Conservation (phyloP, 768 basidiomycete genomes). For the Collybia sordida region DNA sequence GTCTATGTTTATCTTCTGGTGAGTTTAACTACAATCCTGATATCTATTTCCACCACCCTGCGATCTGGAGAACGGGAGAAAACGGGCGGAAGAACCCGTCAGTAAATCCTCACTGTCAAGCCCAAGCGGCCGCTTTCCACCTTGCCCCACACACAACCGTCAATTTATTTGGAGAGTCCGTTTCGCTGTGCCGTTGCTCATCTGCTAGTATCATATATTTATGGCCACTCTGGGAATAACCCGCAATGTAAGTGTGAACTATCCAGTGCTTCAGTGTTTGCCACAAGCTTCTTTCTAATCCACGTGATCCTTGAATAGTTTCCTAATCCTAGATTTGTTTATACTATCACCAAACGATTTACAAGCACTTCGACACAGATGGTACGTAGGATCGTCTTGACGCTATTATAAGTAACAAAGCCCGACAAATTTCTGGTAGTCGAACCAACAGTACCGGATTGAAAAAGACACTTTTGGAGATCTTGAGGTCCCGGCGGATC, state of each 20-base stretch:
- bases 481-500: constrained; percentile 70
- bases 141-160: no score
- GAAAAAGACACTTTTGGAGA: constrained; percentile 98
- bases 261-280: constrained; percentile 1
- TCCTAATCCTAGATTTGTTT: constrained; percentile 18
- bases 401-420: not conserved
- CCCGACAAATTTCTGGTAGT: constrained; percentile 20
- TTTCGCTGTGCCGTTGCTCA: not conserved
- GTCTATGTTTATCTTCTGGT: no score
- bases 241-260: constrained; percentile 18
- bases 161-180: no score
- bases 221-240: constrained; percentile 13
- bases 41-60: not conserved
- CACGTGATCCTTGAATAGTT: constrained; percentile 34
- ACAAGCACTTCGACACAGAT: constrained; percentile 34
- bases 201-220: not conserved
- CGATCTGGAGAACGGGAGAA: constrained; percentile 17
- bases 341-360: constrained; percentile 26
- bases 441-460: constrained; percentile 58
- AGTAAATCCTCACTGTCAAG: not conserved
- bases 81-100: constrained; percentile 21
- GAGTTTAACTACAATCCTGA: not conserved
- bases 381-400: constrained; percentile 17
- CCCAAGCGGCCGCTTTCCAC: no score
- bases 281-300: no score